Conservation (phyloP, 805 yeast species). For the Clavispora carvajalis region DNA sequence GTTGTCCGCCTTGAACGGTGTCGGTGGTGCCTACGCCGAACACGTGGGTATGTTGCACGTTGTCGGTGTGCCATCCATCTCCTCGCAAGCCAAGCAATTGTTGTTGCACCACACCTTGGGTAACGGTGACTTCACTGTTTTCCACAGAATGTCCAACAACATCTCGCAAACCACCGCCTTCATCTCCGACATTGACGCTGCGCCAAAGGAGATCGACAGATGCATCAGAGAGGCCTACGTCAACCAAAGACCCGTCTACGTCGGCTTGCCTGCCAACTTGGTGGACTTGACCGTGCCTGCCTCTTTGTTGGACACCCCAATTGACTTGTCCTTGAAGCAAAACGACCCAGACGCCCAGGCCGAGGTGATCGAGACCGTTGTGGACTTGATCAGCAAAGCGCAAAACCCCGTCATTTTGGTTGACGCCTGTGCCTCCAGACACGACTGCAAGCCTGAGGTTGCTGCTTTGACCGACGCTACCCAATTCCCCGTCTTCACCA, state of each 20-base stretch:
- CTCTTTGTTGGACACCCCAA: conserved; percentile 53
- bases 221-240: conserved; percentile 67
- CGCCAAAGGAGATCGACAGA: conserved; percentile 69
- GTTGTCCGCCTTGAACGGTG: conserved; percentile 75
- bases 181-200: conserved; percentile 57
- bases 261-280: conserved; percentile 79
- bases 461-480: conserved; percentile 57
- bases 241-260: conserved; percentile 74
- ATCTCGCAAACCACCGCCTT: conserved; percentile 64
- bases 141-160: conserved; percentile 71
- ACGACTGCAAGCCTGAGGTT: conserved; percentile 61
- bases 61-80: conserved; percentile 79
- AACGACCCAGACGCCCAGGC: conserved; percentile 59
- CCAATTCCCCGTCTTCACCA: conserved; percentile 75
- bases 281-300: conserved; percentile 62
- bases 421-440: conserved; percentile 85
- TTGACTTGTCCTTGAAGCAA: conserved; percentile 53
- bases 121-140: conserved; percentile 75
- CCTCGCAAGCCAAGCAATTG: conserved; percentile 67
- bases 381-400: conserved; percentile 51
- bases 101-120: conserved; percentile 81
- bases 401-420: conserved; percentile 70
- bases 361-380: conserved; percentile 52
- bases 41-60: conserved; percentile 81
- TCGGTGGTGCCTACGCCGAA: conserved; percentile 87